A percentile compares a stretch with the other conserved stretches of the same genome.
These are phyloP conservation scores for Brettanomyces custersianus DNA, from an alignment of 805 yeast genomes.

Conservation along the genomic window DNA sequence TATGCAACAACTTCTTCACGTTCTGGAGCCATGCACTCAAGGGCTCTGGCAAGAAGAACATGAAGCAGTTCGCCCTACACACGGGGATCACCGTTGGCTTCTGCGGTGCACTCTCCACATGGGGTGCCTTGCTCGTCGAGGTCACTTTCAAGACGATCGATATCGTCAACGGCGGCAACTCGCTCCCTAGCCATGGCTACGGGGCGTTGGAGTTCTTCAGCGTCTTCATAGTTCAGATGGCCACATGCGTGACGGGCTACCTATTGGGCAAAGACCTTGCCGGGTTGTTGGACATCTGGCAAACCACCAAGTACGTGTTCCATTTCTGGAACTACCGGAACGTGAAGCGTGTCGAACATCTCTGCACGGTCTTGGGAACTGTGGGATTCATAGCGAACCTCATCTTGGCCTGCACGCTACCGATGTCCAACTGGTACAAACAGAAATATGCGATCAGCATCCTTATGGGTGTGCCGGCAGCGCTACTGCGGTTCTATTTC, in stretches of 20 bases:
- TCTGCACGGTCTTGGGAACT: conserved; percentile 16
- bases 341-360: conserved; percentile 8
- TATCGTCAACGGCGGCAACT: conserved; percentile 15
- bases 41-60: conserved; percentile 13
- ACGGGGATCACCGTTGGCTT: conserved; percentile 67
- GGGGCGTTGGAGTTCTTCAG: conserved; percentile 72
- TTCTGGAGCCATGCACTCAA: conserved; percentile 10
- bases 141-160: conserved; percentile 42
- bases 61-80: conserved; percentile 39
- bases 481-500: conserved; percentile 46
- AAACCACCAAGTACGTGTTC: conserved; percentile 2
- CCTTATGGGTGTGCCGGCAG: conserved; percentile 66
- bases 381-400: conserved; percentile 28
- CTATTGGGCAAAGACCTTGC: conserved; percentile 46
- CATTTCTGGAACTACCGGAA: conserved; percentile 7
- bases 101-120: conserved; percentile 79
- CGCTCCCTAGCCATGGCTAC: conserved; percentile 57
- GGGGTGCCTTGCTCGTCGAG: conserved; percentile 56
- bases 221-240: conserved; percentile 49
- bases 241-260: conserved; percentile 52
- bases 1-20: conserved; percentile 8
- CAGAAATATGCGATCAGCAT: conserved; percentile 58
- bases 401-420: conserved; percentile 31
- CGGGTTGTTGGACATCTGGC: conserved; percentile 6
- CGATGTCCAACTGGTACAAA: conserved; percentile 39